A percentile compares a stretch with the other conserved stretches of the same genome.
These are phyloP conservation scores for Iris pallida DNA, from an alignment of 116 monocot species.

Conservation along the genomic window DNA sequence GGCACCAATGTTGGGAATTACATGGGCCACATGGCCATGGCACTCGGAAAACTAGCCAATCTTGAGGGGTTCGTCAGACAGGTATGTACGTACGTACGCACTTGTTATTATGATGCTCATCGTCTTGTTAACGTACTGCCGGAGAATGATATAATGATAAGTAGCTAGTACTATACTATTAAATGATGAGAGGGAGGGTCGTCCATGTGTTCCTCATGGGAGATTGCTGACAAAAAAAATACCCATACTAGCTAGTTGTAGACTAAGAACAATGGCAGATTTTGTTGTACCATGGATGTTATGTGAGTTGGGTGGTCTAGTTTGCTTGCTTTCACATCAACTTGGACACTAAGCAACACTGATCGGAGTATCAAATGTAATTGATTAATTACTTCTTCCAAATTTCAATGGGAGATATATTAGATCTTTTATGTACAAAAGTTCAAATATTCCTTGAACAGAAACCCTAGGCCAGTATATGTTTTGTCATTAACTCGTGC, in stretches of 20 bases:
- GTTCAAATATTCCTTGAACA: no score
- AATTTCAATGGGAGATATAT: no score
- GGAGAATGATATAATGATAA: neutral
- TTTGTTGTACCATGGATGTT: neutral
- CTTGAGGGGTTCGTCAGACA: conserved; percentile 46
- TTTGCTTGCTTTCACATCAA: conserved; percentile 1
- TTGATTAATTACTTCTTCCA: no score
- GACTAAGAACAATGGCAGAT: neutral
- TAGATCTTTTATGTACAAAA: no score
- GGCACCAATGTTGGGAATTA: conserved; percentile 14
- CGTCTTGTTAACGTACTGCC: neutral
- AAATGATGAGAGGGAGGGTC: neutral
- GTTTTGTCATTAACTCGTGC: no score
- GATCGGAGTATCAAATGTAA: no score
- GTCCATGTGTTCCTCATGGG: neutral
- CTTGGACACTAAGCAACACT: neutral
- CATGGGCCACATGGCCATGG: conserved; percentile 46
- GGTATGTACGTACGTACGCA: conserved; percentile 8
- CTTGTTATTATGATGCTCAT: neutral
- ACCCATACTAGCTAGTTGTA: neutral
- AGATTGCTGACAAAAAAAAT: no score
- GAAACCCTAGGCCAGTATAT: no score
- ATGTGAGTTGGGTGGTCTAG: neutral
- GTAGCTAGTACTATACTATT: neutral
- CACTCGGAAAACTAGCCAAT: conserved; percentile 38